These are phyloP conservation scores for Sporothrix globosa DNA, from an alignment of 2,329 filamentous ascomycete genomes.

Conservation along the genomic window DNA sequence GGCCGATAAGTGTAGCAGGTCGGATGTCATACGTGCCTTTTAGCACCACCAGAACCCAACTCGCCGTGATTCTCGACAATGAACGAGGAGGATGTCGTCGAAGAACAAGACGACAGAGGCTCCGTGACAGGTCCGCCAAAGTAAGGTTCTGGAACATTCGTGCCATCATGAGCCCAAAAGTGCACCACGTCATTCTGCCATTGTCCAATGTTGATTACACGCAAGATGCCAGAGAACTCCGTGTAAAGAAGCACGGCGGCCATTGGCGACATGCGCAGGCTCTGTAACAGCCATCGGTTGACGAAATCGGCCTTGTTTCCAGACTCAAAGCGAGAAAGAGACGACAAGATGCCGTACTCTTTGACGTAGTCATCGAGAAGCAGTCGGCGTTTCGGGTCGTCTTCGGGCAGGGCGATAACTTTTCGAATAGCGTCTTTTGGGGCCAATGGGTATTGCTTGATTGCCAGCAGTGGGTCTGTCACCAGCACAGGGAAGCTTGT, in stretches of 20 bases:
- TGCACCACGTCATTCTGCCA: conserved; percentile 51
- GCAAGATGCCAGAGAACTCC: conserved; percentile 42
- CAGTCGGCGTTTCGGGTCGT: conserved; percentile 43
- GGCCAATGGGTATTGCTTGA: conserved; percentile 48
- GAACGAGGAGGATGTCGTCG: background rate
- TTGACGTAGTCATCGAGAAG: conserved; percentile 51
- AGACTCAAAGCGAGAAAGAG: conserved; percentile 45
- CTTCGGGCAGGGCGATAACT: conserved; percentile 46
- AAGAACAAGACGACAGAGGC: background rate
- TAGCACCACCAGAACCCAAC: background rate
- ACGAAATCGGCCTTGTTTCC: conserved; percentile 52
- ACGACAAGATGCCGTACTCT: conserved; percentile 53
- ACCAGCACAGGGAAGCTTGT: conserved; percentile 46
- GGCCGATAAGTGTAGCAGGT: background rate
- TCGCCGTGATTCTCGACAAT: background rate
- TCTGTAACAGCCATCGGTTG: conserved; percentile 58
- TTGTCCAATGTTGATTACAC: conserved; percentile 43
- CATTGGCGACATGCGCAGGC: conserved; percentile 52
- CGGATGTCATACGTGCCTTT: background rate
- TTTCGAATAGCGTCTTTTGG: conserved; percentile 48
- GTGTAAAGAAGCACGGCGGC: conserved; percentile 51
- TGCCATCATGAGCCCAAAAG: conserved; percentile 47
- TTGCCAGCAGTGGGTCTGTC: conserved; percentile 53
- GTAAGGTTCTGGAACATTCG: conserved; percentile 8
- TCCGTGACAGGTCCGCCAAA: conserved; percentile 25